Conservation (phyloP, 1,284 basidiomycete species). For the Neonothopanus nambi region DNA sequence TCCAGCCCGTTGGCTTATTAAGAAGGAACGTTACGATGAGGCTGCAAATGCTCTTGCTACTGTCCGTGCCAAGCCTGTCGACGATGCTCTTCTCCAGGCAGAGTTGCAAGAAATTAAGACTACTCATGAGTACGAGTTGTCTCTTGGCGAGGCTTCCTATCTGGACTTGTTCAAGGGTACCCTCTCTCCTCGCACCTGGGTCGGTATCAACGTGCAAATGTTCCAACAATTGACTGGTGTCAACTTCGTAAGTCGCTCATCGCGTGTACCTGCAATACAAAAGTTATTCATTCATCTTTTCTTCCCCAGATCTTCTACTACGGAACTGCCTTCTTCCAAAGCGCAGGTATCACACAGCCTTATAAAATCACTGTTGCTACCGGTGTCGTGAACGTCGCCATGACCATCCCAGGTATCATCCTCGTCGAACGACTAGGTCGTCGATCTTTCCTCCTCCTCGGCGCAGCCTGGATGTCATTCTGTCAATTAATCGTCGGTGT, state of each 20-base stretch:
- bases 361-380: slow-evolving; percentile 36
- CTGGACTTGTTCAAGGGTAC: slow-evolving; percentile 24
- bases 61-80: slow-evolving; percentile 44
- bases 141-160: slow-evolving; percentile 37
- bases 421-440: slow-evolving; percentile 43
- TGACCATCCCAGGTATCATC: slow-evolving; percentile 42
- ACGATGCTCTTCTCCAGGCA: slow-evolving; percentile 45
- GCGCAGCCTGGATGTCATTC: slow-evolving; percentile 39
- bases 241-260: slow-evolving; percentile 56
- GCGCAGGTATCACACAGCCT: slow-evolving; percentile 44
- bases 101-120: slow-evolving; percentile 61
- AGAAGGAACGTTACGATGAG: slow-evolving; percentile 33
- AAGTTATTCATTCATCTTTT: neutral
- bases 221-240: slow-evolving; percentile 74
- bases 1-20: slow-evolving; percentile 29
- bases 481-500: slow-evolving; percentile 43
- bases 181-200: slow-evolving; percentile 15
- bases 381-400: slow-evolving; percentile 37
- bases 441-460: slow-evolving; percentile 46
- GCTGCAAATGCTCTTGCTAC: slow-evolving; percentile 45
- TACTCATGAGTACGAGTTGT: slow-evolving; percentile 56
- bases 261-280: neutral
- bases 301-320: slow-evolving; percentile 57
- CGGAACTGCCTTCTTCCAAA: slow-evolving; percentile 54
- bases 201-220: slow-evolving; percentile 44